Conservation (phyloP, 1,139 yeast species). For the Suhomyces chickasaworum region DNA sequence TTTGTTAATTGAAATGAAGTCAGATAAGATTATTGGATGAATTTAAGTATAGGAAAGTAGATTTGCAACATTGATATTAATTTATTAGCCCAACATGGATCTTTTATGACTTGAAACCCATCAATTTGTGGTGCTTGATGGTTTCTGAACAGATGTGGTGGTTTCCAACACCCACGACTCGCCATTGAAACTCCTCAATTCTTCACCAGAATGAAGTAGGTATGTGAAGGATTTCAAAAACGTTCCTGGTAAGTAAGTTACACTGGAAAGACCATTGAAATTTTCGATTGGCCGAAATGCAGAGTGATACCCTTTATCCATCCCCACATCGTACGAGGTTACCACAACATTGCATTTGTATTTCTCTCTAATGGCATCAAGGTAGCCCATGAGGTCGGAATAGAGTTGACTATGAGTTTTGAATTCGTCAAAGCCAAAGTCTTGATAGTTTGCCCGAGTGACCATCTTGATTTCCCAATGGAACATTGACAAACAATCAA, state of each 20-base stretch:
- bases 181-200: background rate
- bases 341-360: conserved; percentile 35
- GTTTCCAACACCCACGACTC: background rate
- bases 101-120: no score
- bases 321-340: conserved; percentile 35
- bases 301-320: conserved; percentile 34
- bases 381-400: conserved; percentile 17
- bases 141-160: background rate
- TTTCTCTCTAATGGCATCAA: conserved; percentile 19
- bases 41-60: no score
- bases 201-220: conserved; percentile 18
- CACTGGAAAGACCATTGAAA: conserved; percentile 2
- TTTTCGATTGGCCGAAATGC: conserved; percentile 9
- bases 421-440: conserved; percentile 17
- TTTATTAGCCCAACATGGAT: no score
- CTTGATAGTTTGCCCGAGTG: conserved; percentile 17
- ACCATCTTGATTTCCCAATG: conserved; percentile 35
- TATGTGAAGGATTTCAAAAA: conserved; percentile 20
- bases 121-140: background rate
- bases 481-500: conserved; percentile 33
- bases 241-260: conserved; percentile 14
- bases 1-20: no score
- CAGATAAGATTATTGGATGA: no score
- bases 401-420: conserved; percentile 20
- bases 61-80: no score